phyloP scores from a whole-genome alignment of 495 filamentous ascomycete species.

The Neurospora sp. region DNA sequence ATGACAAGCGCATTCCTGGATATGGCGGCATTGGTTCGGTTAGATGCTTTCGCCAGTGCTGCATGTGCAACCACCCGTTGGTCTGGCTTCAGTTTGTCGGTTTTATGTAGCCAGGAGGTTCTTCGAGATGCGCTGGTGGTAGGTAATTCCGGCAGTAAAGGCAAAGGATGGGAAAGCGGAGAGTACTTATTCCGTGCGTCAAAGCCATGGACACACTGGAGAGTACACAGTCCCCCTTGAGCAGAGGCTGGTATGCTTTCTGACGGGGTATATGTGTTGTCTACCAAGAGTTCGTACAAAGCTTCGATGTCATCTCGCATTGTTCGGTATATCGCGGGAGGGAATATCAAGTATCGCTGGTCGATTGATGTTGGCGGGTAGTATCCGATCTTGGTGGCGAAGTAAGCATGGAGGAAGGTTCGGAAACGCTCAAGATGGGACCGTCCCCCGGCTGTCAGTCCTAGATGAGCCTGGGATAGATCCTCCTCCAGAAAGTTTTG shows the following conservation, averaged over 20 bases:
- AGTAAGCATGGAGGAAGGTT: slow-evolving; percentile 49
- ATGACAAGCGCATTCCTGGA: slow-evolving; percentile 30
- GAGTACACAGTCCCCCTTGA: slow-evolving; percentile 48
- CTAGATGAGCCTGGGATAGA: slow-evolving; percentile 43
- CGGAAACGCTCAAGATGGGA: slow-evolving; percentile 55
- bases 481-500: slow-evolving; percentile 52
- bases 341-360: slow-evolving; percentile 29
- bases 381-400: slow-evolving; percentile 50
- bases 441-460: slow-evolving; percentile 39
- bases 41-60: slow-evolving; percentile 32
- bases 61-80: slow-evolving; percentile 24
- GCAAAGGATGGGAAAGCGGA: slow-evolving; percentile 46
- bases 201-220: slow-evolving; percentile 49
- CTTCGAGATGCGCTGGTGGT: slow-evolving; percentile 4
- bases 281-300: slow-evolving; percentile 53
- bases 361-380: slow-evolving; percentile 45
- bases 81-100: slow-evolving; percentile 24
- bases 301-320: slow-evolving; percentile 55
- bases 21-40: slow-evolving; percentile 19
- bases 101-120: slow-evolving; percentile 22
- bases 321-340: slow-evolving; percentile 38
- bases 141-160: slow-evolving; percentile 42
- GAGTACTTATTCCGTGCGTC: slow-evolving; percentile 43
- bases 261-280: slow-evolving; percentile 34
- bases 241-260: slow-evolving; percentile 30